These are phyloP conservation scores for Coemansia sp. DNA, from an alignment of 192 early-diverging fungal species.

Conservation along the genomic window DNA sequence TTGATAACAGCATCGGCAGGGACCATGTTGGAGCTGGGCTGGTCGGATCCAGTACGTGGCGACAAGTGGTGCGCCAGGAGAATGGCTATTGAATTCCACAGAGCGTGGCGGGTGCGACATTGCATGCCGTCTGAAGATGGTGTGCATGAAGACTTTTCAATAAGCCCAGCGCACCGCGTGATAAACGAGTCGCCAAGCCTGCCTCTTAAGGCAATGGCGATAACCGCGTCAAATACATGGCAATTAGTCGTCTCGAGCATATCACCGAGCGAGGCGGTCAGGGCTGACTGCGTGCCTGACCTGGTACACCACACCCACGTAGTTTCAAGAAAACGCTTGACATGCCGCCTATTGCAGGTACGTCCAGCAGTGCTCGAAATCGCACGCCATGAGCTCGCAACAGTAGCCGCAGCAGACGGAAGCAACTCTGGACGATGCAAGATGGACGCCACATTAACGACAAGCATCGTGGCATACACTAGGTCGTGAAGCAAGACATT, in stretches of 20 bases:
- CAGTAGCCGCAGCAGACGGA: neutral
- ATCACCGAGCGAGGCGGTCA: conserved; percentile 4
- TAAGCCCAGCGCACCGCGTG: neutral
- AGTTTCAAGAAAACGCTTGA: conserved; percentile 23
- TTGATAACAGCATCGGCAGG: conserved; percentile 11
- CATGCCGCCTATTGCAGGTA: neutral
- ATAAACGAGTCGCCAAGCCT: conserved; percentile 1
- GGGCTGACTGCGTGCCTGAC: neutral
- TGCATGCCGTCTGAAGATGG: neutral
- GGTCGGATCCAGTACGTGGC: neutral
- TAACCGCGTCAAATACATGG: conserved; percentile 1
- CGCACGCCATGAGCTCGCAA: conserved; percentile 21
- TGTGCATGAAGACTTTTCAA: neutral
- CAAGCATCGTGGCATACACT: conserved; percentile 26
- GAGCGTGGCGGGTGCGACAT: neutral
- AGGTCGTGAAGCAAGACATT: conserved; percentile 4
- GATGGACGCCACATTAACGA: conserved; percentile 23
- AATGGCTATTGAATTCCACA: neutral
- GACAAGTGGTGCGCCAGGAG: conserved; percentile 7
- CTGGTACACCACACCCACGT: conserved; percentile 43
- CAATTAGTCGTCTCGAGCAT: conserved; percentile 24
- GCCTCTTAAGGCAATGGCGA: conserved; percentile 13
- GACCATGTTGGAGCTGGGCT: neutral
- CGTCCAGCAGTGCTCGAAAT: neutral
- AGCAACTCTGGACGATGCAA: neutral